Evolutionary conservation across 179 eudicot species (phyloP), one percentile per base, ranked within the genome.

Genomic region (Beta lomatogona): DNA sequence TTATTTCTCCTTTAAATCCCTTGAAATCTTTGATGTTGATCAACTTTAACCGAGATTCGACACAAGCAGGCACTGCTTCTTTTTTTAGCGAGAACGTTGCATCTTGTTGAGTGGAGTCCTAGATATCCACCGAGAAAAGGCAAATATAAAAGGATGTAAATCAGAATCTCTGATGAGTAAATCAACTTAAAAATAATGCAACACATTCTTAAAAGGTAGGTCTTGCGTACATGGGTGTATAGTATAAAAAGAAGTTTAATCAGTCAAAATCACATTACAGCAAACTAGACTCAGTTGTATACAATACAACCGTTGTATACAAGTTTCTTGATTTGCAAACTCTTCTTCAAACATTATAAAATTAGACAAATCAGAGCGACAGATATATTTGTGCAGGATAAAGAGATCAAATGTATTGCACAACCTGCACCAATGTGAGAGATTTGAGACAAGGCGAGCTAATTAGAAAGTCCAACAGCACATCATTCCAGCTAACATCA

Each of bases 371-470:
- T 48, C 10, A 48, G 11, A 48, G 53, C 53, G 8, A 48, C 6
- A 48, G 11, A 48, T 48, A 48, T 36, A 36, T 36, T 2, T 36
- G 41, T 8, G 53, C 53, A 48, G 8, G 53, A 48, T 48, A 0
- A 70, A 10, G 18, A 41, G 21, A 68, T 69, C 54, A 69, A 28
- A 22, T 48, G 0, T 71, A 21, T 11, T 4, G 58, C 4, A 50
- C 60, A 83, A 83, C 85, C 85, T 83, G 72, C 57, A 46, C 80
- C 58, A 80, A 73, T 53, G 82, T 79, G 66, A 83, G 86, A 58
- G 46, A 19, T 52, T 83, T 71, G 5, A 83, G 69, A 52, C 77
- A 52, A 52, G 80, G 86, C 45, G 86, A 68, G 66, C 76, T 13
- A 16, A 36, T 68, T 1, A 83, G 76, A 48, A 83, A 83, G 21